Evolutionary conservation across 371 early-diverging fungal species (phyloP).

Genomic region (Chytridium lagenaria): DNA sequence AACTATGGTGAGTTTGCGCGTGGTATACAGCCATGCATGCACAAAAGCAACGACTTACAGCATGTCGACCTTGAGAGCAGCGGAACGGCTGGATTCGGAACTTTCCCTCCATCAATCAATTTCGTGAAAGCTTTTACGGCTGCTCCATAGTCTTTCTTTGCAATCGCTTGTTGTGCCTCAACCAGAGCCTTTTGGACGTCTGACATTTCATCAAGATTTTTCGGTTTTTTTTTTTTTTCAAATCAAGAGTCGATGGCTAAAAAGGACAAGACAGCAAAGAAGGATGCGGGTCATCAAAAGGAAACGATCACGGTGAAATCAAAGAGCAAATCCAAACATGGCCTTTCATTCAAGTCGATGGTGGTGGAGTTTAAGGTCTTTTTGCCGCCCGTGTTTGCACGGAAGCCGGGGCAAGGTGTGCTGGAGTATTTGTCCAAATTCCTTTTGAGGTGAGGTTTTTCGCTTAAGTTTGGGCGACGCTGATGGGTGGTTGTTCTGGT

Average conservation of each 20-base stretch:
- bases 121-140: conserved; percentile 28
- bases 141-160: conserved; percentile 19
- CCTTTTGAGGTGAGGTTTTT: conserved; percentile 74
- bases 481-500: background rate
- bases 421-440: conserved; percentile 81
- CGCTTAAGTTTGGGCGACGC: background rate
- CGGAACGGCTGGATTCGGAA: conserved; percentile 31
- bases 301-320: background rate
- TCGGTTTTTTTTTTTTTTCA: conserved; percentile 14
- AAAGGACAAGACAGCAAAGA: background rate
- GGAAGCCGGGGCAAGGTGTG: conserved; percentile 73
- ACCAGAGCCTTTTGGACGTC: background rate
- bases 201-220: conserved; percentile 19
- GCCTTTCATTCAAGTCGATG: conserved; percentile 33
- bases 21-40: too few species aligned
- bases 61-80: conserved; percentile 35
- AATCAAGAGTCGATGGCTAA: background rate
- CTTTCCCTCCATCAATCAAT: conserved; percentile 21
- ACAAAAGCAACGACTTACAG: conserved; percentile 19
- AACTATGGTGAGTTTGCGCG: background rate
- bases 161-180: conserved; percentile 31
- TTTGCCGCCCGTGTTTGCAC: conserved; percentile 76
- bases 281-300: conserved; percentile 5
- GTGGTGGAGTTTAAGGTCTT: conserved; percentile 69
- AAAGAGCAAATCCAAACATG: background rate